phyloP scores from a whole-genome alignment of 2,329 filamentous ascomycete species.

The Scedosporium boydii region DNA sequence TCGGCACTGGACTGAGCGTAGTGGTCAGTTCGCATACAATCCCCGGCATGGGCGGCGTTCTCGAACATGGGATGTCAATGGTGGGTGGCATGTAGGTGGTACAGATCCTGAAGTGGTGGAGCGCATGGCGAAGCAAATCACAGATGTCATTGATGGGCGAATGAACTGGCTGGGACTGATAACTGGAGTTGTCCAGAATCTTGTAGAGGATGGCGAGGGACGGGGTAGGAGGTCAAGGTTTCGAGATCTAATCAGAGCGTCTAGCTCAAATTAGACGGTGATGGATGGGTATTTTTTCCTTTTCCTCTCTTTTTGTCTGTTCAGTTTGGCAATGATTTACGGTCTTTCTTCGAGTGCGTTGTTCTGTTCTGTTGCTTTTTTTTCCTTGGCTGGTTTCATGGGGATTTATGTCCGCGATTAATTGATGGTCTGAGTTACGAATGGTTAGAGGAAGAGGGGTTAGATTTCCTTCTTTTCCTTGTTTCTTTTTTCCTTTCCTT shows the following conservation, averaged over 20 bases:
- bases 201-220: not conserved
- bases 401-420: not conserved
- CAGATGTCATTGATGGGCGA: conserved; percentile 18
- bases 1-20: conserved; percentile 23
- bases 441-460: not conserved
- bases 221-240: not conserved
- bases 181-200: not conserved
- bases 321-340: too few species aligned
- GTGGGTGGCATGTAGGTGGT: conserved; percentile 35
- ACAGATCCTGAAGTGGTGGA: conserved; percentile 33
- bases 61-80: conserved; percentile 26
- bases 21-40: conserved; percentile 32
- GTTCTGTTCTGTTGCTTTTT: not conserved
- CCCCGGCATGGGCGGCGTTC: conserved; percentile 13
- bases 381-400: not conserved
- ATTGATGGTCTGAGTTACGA: not conserved
- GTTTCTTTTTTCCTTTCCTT: not conserved
- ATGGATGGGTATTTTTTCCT: not conserved
- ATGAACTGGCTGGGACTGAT: conserved; percentile 12
- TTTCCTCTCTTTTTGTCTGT: not conserved
- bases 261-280: not conserved
- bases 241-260: not conserved
- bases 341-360: not conserved
- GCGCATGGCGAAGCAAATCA: conserved; percentile 21
- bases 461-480: not conserved